Evolutionary conservation across 768 basidiomycete genomes (phyloP).

Genomic region (Boletus barrowsii): DNA sequence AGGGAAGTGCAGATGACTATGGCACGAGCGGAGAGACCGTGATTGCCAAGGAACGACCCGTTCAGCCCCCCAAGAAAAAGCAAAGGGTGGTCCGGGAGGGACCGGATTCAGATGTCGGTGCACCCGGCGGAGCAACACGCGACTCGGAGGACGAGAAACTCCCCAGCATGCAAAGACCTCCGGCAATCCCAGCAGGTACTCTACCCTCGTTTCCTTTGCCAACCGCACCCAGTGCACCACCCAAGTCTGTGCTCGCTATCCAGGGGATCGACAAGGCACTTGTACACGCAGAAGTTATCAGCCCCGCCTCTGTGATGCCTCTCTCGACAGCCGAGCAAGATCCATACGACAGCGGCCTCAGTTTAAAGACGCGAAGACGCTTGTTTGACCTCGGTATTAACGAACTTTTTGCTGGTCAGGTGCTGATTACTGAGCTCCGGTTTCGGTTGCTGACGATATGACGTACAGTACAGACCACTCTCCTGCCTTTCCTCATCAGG

Average conservation of each 20-base stretch:
- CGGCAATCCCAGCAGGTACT: conserved; percentile 26
- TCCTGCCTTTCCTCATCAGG: conserved; percentile 78
- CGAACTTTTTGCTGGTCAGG: conserved; percentile 84
- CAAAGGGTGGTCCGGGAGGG: conserved; percentile 34
- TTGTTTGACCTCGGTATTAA: conserved; percentile 76
- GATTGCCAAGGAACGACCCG: conserved; percentile 2
- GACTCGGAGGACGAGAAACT: neutral
- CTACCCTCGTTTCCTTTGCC: conserved; percentile 74
- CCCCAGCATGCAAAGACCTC: conserved; percentile 4
- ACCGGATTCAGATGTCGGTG: conserved; percentile 17
- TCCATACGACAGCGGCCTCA: conserved; percentile 46
- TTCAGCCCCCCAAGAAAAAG: conserved; percentile 43
- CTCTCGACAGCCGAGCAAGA: conserved; percentile 40
- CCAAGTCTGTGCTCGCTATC: conserved; percentile 64
- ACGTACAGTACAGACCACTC: conserved; percentile 76
- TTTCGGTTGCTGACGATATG: conserved; percentile 13
- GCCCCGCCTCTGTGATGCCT: conserved; percentile 46
- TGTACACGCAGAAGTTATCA: conserved; percentile 64
- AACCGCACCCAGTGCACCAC: conserved; percentile 62
- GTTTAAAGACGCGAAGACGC: conserved; percentile 56
- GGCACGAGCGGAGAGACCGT: conserved; percentile 7
- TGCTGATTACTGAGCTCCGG: conserved; percentile 2
- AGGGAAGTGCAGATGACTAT: conserved; percentile 14
- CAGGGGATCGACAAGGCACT: conserved; percentile 79
- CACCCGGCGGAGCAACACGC: neutral